These are phyloP conservation scores for Quercus bicolor DNA, from an alignment of 306 rosid genomes.

Conservation along the genomic window DNA sequence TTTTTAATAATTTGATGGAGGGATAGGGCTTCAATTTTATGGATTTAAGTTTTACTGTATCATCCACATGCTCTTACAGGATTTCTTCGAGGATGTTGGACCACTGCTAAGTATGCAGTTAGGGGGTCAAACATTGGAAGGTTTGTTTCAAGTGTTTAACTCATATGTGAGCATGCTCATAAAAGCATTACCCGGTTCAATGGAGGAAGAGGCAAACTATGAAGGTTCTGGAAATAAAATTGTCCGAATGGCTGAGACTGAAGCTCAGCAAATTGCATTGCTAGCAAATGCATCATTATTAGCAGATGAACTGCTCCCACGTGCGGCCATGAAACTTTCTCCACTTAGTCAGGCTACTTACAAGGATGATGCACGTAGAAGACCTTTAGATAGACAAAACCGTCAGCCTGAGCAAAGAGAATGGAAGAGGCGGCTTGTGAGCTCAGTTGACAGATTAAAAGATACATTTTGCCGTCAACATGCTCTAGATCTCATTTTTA, in stretches of 20 bases:
- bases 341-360: slow-evolving; percentile 53
- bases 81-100: slow-evolving; percentile 97
- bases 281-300: slow-evolving; percentile 94
- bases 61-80: slow-evolving; percentile 52
- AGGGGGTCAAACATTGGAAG: slow-evolving; percentile 96
- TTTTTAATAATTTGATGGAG: neutral
- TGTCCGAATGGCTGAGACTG: slow-evolving; percentile 89
- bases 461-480: slow-evolving; percentile 93
- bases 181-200: slow-evolving; percentile 84
- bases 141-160: slow-evolving; percentile 84
- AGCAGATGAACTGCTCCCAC: slow-evolving; percentile 93
- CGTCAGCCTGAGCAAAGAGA: slow-evolving; percentile 99
- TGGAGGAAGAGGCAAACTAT: slow-evolving; percentile 91
- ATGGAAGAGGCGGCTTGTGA: slow-evolving; percentile 86
- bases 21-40: slow-evolving; percentile 7
- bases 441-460: slow-evolving; percentile 87
- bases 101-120: slow-evolving; percentile 97
- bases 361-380: slow-evolving; percentile 71
- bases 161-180: slow-evolving; percentile 75
- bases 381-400: slow-evolving; percentile 77
- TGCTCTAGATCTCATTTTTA: slow-evolving; percentile 87
- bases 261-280: slow-evolving; percentile 94
- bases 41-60: slow-evolving; percentile 19
- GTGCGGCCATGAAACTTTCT: slow-evolving; percentile 95
- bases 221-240: slow-evolving; percentile 81